Percentiles rank a stretch among this genome's conserved stretches.
Conservation (phyloP, 129 eudicot genomes). For the Artemisia argyi region DNA sequence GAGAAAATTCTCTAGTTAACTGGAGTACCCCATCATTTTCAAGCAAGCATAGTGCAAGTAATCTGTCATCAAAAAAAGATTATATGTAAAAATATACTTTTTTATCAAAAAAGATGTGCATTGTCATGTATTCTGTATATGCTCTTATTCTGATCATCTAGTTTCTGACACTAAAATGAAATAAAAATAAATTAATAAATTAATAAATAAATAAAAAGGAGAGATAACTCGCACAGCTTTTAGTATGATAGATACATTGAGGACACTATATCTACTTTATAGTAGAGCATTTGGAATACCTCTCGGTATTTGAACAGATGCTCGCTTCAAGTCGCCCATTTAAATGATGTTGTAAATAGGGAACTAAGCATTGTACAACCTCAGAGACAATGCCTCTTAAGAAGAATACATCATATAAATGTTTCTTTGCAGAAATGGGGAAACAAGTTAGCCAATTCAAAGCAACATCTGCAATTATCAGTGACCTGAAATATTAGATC, state of each 20-base stretch:
- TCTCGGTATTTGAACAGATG: constrained; percentile 72
- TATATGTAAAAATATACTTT: background rate
- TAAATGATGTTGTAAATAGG: constrained; percentile 57
- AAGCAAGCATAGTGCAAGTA: constrained; percentile 74
- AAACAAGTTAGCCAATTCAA: constrained; percentile 78
- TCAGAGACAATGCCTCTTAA: constrained; percentile 53
- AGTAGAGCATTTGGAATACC: constrained; percentile 39
- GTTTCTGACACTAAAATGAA: constrained; percentile 13
- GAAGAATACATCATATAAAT: constrained; percentile 75
- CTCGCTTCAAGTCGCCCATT: constrained; percentile 36
- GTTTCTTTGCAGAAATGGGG: constrained; percentile 79
- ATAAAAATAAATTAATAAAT: background rate
- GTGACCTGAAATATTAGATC: background rate
- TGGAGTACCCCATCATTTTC: constrained; percentile 68
- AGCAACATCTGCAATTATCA: constrained; percentile 77
- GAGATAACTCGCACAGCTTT: constrained; percentile 1
- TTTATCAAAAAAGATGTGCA: background rate
- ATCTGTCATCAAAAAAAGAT: constrained; percentile 38
- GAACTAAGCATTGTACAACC: constrained; percentile 73
- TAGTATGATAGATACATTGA: background rate
- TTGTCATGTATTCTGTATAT: background rate
- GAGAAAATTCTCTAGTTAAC: constrained; percentile 54
- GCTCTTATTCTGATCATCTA: background rate
- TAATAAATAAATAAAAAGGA: background rate
- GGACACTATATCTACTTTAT: background rate